phyloP scores from a whole-genome alignment of 2,329 filamentous ascomycete genomes.

The Delphinella strobiligena region DNA sequence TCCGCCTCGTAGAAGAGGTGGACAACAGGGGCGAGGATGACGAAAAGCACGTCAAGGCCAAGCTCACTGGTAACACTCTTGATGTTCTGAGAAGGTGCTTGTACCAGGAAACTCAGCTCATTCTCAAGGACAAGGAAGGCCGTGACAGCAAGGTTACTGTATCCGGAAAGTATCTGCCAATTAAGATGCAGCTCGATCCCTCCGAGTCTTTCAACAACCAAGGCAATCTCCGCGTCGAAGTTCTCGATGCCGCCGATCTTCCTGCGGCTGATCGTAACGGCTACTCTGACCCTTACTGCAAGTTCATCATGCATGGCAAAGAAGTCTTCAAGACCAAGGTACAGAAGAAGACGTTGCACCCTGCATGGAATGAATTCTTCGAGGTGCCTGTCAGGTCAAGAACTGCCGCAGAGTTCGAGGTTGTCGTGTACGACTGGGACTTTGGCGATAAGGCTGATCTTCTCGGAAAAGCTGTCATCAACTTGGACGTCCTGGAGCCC shows the following conservation, averaged over 20 bases:
- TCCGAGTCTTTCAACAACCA: slow-evolving; percentile 99
- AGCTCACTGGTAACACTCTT: slow-evolving; percentile 72
- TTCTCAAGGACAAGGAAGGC: slow-evolving; percentile 67
- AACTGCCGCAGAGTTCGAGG: slow-evolving; percentile 69
- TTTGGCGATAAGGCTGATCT: slow-evolving; percentile 91
- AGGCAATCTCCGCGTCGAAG: slow-evolving; percentile 85
- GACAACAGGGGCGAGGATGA: slow-evolving; percentile 58
- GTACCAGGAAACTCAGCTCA: slow-evolving; percentile 79
- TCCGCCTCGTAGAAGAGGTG: slow-evolving; percentile 71
- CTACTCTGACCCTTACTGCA: slow-evolving; percentile 93
- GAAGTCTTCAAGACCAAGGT: slow-evolving; percentile 92
- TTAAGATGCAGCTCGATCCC: slow-evolving; percentile 87
- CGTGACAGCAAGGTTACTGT: slow-evolving; percentile 70
- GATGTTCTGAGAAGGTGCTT: slow-evolving; percentile 80
- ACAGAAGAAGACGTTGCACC: slow-evolving; percentile 92
- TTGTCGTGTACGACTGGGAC: slow-evolving; percentile 89
- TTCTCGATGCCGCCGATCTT: slow-evolving; percentile 76
- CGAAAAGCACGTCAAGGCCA: slow-evolving; percentile 61
- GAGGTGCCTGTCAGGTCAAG: slow-evolving; percentile 72
- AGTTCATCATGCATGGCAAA: slow-evolving; percentile 80
- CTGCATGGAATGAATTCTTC: slow-evolving; percentile 93
- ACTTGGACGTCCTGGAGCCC: slow-evolving; percentile 69
- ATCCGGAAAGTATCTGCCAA: slow-evolving; percentile 86
- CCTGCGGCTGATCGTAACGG: slow-evolving; percentile 91
- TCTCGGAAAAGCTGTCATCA: slow-evolving; percentile 65